phyloP scores from a whole-genome alignment of 306 rosid genomes.

The Aeschynomene evenia region DNA sequence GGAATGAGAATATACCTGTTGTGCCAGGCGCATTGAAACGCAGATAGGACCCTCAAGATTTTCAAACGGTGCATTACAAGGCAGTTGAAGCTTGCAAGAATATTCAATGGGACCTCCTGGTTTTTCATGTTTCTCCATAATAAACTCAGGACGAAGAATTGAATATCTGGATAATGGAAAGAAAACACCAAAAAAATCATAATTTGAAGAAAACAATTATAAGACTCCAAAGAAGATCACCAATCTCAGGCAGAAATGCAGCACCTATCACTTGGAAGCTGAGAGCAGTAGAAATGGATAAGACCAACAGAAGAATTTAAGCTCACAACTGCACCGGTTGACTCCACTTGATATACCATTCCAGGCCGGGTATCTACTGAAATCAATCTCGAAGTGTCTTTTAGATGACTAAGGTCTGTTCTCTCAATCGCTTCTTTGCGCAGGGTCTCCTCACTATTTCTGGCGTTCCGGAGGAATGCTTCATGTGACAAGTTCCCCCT shows the following conservation, averaged over 20 bases:
- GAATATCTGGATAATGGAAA: conserved; percentile 66
- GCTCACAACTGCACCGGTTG: conserved; percentile 98
- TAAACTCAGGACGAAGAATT: conserved; percentile 96
- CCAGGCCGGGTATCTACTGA: conserved; percentile 79
- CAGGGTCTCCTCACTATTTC: conserved; percentile 94
- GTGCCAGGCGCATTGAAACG: conserved; percentile 97
- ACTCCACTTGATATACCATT: conserved; percentile 90
- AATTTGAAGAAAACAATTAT: conserved; percentile 15
- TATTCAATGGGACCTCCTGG: conserved; percentile 79
- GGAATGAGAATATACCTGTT: conserved; percentile 61
- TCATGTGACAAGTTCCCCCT: conserved; percentile 93
- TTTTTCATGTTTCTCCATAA: conserved; percentile 91
- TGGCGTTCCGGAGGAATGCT: conserved; percentile 95
- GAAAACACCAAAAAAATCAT: conserved; percentile 13
- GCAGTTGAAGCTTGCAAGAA: conserved; percentile 99
- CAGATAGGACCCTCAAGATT: conserved; percentile 92
- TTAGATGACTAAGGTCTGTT: conserved; percentile 91
- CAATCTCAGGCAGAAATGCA: conserved; percentile 26
- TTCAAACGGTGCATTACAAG: conserved; percentile 99
- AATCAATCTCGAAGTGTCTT: conserved; percentile 83
- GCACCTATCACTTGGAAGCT: conserved; percentile 99
- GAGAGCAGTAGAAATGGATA: conserved; percentile 97
- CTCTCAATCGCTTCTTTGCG: conserved; percentile 97
- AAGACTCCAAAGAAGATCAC: conserved; percentile 15
- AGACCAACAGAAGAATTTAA: conserved; percentile 98